phyloP scores from a whole-genome alignment of 2,329 filamentous ascomycete genomes.

The Verruconis gallopava region DNA sequence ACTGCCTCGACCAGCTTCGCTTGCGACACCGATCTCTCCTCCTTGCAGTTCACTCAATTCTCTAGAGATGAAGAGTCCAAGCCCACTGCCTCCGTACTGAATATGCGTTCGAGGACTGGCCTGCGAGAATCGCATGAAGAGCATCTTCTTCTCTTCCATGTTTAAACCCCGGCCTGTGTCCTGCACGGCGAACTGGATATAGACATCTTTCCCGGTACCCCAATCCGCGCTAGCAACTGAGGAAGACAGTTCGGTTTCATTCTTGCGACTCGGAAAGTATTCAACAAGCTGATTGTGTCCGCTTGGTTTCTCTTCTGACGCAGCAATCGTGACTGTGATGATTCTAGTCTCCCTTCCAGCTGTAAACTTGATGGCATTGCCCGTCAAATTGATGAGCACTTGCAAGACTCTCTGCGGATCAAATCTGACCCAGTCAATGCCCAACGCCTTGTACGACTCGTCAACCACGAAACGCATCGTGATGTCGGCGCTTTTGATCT shows the following conservation, averaged over 20 bases:
- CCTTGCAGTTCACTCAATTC: conserved; percentile 71
- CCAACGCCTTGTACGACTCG: conserved; percentile 43
- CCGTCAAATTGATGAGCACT: conserved; percentile 86
- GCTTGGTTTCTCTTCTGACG: conserved; percentile 43
- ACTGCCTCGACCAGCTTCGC: conserved; percentile 53
- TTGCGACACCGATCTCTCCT: conserved; percentile 64
- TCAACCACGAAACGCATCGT: conserved; percentile 52
- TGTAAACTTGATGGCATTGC: conserved; percentile 85
- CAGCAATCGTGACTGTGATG: conserved; percentile 54
- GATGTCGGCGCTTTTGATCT: conserved; percentile 57
- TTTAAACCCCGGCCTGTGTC: conserved; percentile 67
- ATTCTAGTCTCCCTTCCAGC: conserved; percentile 46
- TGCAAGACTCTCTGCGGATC: conserved; percentile 70
- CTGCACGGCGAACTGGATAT: conserved; percentile 58
- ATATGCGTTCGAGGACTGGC: conserved; percentile 64
- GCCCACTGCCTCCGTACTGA: conserved; percentile 65
- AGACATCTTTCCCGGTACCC: conserved; percentile 54
- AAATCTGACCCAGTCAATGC: conserved; percentile 54
- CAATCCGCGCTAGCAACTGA: conserved; percentile 44
- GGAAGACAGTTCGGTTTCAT: conserved; percentile 28
- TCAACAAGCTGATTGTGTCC: conserved; percentile 35
- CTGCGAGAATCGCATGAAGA: conserved; percentile 71
- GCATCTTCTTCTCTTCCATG: conserved; percentile 55
- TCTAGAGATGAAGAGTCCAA: conserved; percentile 68
- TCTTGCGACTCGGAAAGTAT: conserved; percentile 47